Evolutionary conservation across 192 early-diverging fungal species (phyloP).

Genomic region (Martensiomyces pterosporus): DNA sequence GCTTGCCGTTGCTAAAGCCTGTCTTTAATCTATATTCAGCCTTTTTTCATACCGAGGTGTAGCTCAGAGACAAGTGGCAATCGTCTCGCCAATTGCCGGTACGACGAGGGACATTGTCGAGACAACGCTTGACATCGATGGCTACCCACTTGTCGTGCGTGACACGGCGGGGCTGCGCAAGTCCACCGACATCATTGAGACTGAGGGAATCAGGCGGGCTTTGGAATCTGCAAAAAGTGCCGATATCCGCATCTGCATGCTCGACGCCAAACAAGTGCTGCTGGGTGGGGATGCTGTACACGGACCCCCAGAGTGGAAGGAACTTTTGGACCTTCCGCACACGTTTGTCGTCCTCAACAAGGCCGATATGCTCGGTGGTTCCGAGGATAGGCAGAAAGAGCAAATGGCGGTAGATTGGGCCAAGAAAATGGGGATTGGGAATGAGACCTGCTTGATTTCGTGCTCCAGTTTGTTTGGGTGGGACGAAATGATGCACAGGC

Average conservation of each 20-base stretch:
- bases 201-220: conserved; percentile 64
- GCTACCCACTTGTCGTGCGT: conserved; percentile 70
- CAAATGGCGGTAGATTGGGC: too few species aligned
- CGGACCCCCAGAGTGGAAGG: conserved; percentile 13
- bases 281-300: neutral
- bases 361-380: conserved; percentile 32
- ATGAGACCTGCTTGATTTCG: conserved; percentile 16
- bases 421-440: neutral
- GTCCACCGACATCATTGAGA: conserved; percentile 59
- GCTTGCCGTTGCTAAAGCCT: too few species aligned
- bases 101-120: conserved; percentile 77
- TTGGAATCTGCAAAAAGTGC: conserved; percentile 47
- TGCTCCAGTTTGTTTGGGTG: conserved; percentile 21
- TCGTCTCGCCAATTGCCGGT: conserved; percentile 69
- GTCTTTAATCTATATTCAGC: too few species aligned
- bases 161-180: conserved; percentile 68
- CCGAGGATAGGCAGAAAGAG: too few species aligned
- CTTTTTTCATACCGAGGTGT: conserved; percentile 43
- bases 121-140: conserved; percentile 65
- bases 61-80: conserved; percentile 70
- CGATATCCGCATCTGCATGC: conserved; percentile 65
- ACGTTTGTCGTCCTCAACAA: conserved; percentile 68
- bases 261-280: conserved; percentile 26
- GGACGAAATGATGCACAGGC: conserved; percentile 14
- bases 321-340: conserved; percentile 27